Evolutionary conservation across 768 basidiomycete species (phyloP).

Genomic region (Leccinum aurantiacum): DNA sequence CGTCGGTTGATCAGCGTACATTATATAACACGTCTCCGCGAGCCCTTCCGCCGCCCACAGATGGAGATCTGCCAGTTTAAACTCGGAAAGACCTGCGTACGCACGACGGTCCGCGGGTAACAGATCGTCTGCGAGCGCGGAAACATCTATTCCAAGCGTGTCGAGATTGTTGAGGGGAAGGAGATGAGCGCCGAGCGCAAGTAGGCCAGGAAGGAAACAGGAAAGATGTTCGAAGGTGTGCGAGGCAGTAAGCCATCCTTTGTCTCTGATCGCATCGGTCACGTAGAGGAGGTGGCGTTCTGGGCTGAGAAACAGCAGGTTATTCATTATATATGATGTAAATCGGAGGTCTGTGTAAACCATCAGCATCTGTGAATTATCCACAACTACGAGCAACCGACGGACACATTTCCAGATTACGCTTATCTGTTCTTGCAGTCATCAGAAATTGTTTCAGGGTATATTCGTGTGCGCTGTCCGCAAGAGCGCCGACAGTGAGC

Average conservation of each 20-base stretch:
- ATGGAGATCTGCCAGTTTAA: conserved; percentile 60
- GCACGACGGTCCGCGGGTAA: conserved; percentile 25
- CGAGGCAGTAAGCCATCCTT: conserved; percentile 33
- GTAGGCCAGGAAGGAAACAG: conserved; percentile 74
- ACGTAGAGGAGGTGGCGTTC: too few relatives aligned
- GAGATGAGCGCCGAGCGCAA: conserved; percentile 68
- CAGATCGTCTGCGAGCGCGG: conserved; percentile 32
- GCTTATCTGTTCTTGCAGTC: conserved; percentile 59
- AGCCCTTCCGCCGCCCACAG: conserved; percentile 75
- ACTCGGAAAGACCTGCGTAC: conserved; percentile 39
- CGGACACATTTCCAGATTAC: conserved; percentile 68
- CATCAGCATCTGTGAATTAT: not conserved
- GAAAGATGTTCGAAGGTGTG: conserved; percentile 69
- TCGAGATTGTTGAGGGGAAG: conserved; percentile 56
- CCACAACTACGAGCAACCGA: not conserved
- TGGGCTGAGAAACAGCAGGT: conserved; percentile 33
- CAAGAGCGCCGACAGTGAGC: conserved; percentile 60
- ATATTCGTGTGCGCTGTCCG: conserved; percentile 78
- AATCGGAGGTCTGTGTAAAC: conserved; percentile 50
- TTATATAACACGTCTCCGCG: conserved; percentile 67
- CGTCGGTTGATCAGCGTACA: conserved; percentile 67
- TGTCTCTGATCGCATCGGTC: conserved; percentile 44
- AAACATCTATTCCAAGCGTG: conserved; percentile 45
- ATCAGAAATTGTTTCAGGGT: conserved; percentile 71
- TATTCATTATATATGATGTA: conserved; percentile 59